phyloP scores from a whole-genome alignment of 176 grass and related monocot species.

The Lolium multiflorum region DNA sequence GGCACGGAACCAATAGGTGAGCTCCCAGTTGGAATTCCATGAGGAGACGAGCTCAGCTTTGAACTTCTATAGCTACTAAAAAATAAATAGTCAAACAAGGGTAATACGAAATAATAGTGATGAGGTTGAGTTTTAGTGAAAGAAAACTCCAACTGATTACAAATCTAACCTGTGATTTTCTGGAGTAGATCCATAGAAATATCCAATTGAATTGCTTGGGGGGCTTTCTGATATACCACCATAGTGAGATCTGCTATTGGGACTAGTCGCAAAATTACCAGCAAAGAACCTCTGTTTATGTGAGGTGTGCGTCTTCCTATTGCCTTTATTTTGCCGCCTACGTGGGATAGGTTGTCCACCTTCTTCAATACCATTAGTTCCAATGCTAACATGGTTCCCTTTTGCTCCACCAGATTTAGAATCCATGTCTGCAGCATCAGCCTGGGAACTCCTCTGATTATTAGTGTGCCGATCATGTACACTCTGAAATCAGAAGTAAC shows the following conservation, averaged over 20 bases:
- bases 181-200: slow-evolving; percentile 98
- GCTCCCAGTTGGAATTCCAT: slow-evolving; percentile 73
- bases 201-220: slow-evolving; percentile 90
- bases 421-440: slow-evolving; percentile 44
- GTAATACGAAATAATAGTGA: slow-evolving; percentile 27
- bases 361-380: slow-evolving; percentile 66
- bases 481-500: slow-evolving; percentile 50
- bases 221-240: slow-evolving; percentile 84
- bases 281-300: slow-evolving; percentile 89
- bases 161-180: slow-evolving; percentile 77
- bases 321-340: slow-evolving; percentile 77
- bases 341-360: slow-evolving; percentile 68
- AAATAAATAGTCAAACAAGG: slow-evolving; percentile 26
- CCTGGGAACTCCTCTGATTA: slow-evolving; percentile 56
- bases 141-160: slow-evolving; percentile 23
- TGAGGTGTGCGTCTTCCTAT: slow-evolving; percentile 64
- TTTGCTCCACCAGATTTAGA: slow-evolving; percentile 62
- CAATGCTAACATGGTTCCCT: slow-evolving; percentile 42
- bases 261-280: slow-evolving; percentile 67
- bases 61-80: slow-evolving; percentile 67
- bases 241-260: slow-evolving; percentile 55
- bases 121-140: slow-evolving; percentile 1
- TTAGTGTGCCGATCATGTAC: slow-evolving; percentile 53
- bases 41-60: slow-evolving; percentile 83
- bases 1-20: slow-evolving; percentile 94